Base-by-base conservation (phyloP, 1,284 basidiomycete species). In the Cystobasidiaceae sp. region DNA sequence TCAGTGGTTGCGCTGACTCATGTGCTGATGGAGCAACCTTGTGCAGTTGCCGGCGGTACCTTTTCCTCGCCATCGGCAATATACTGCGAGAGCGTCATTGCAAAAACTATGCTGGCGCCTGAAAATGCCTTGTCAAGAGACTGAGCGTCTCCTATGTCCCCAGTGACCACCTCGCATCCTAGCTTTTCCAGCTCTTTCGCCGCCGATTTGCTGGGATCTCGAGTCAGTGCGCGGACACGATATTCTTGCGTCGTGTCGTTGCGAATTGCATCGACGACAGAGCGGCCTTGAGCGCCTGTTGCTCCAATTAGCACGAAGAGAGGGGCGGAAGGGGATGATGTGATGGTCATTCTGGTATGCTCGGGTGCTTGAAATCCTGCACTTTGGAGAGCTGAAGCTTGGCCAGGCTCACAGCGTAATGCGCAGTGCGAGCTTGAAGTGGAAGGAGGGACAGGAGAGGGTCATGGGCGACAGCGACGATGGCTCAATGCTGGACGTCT, bases 201-300 rank as follows among this genome's bases (percentile, higher is more conserved):
- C 19, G 44, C 57, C 2, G 67, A 67, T 48, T 67, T 71, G 59
- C 58, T 66, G 2, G 67, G 32, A 46, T 74, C 68, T 21, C 72
- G 68, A 1, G 69, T 73, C 37, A 74, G 28, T 23, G 67, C 72
- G 9, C 68, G 66, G 5, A 74, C 56, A 13, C 66, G 58, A 63
- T 70, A 71, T 39, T 39, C 37, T 17, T 34, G 9, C 23, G 63
- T 67, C 4, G 68, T 37, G 7, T 61, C 64, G 7, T 60, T 48
- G 54, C 66, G 58, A 27, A 73, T 43, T 46, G 68, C 64, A n/a
- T 46, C 34, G 59, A 72, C 52, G 55, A 73, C 64, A 11, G 67
- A 71, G 27, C 69, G 71, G 8, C 72, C 71, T 50, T 71, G 70
- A 34, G 63, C 65, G 39, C 71, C 71, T 4, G 71, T 71, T 28